These are phyloP conservation scores for Triticum monococcum DNA, from an alignment of 176 grass and related monocot species.

Conservation along the genomic window DNA sequence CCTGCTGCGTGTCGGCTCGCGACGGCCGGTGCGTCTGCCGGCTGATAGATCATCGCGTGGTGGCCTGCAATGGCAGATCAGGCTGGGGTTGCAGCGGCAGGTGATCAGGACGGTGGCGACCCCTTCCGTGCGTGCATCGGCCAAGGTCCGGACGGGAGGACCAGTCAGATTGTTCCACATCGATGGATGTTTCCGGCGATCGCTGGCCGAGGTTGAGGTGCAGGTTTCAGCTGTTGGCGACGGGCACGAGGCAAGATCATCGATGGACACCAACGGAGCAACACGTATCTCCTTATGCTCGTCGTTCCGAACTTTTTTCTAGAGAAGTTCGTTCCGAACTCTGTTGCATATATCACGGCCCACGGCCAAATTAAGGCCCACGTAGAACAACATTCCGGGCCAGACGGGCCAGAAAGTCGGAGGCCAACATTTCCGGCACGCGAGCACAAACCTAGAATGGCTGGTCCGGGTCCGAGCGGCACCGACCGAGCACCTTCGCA, in stretches of 20 bases:
- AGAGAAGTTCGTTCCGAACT: background rate
- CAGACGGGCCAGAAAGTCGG: background rate
- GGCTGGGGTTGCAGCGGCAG: background rate
- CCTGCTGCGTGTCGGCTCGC: background rate
- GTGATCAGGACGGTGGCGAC: background rate
- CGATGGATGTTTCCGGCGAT: background rate
- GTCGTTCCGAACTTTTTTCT: background rate
- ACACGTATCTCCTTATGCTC: background rate
- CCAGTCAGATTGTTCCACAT: background rate
- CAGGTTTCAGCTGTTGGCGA: background rate
- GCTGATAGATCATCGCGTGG: background rate
- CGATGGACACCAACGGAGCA: background rate
- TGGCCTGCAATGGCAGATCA: background rate
- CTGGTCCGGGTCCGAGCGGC: background rate
- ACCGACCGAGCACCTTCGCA: background rate
- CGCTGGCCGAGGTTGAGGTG: background rate
- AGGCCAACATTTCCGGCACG: background rate
- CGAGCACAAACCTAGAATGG: slow-evolving; percentile 4
- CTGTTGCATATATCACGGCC: too few species aligned
- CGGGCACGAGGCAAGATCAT: background rate
- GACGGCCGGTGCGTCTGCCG: background rate
- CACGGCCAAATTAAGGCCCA: background rate
- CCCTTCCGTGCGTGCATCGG: background rate
- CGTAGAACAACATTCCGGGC: background rate
- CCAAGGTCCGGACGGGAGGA: background rate